A percentile compares a stretch with the other conserved stretches of the same genome.
These are phyloP conservation scores for Psilocybe subaeruginosa DNA, from an alignment of 768 basidiomycete genomes.

Conservation along the genomic window DNA sequence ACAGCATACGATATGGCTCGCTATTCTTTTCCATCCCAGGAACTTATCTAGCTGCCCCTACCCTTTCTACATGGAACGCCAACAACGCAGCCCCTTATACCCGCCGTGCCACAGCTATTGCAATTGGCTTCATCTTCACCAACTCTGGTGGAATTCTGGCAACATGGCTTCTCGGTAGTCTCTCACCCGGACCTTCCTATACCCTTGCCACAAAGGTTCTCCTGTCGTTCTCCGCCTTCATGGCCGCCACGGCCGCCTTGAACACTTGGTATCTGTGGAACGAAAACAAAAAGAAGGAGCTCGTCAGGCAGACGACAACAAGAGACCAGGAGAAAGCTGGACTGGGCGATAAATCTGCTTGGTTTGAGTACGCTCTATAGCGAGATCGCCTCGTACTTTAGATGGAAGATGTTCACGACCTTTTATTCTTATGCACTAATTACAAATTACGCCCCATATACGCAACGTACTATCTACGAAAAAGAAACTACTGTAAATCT, in stretches of 20 bases:
- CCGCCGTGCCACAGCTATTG: slow-evolving; percentile 60
- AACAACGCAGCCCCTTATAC: slow-evolving; percentile 63
- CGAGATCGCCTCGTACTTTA: background rate
- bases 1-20: slow-evolving; percentile 51
- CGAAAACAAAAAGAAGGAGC: slow-evolving; percentile 50
- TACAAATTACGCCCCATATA: background rate
- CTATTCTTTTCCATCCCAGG: slow-evolving; percentile 60
- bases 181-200: slow-evolving; percentile 54
- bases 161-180: slow-evolving; percentile 58
- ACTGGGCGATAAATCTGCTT: slow-evolving; percentile 54
- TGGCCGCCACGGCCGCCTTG: slow-evolving; percentile 35
- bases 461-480: background rate
- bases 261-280: slow-evolving; percentile 44
- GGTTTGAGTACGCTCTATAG: slow-evolving; percentile 55
- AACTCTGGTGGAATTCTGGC: slow-evolving; percentile 64
- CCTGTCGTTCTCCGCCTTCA: slow-evolving; percentile 41
- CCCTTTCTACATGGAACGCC: slow-evolving; percentile 59
- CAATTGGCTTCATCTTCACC: slow-evolving; percentile 58
- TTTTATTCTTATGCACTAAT: background rate
- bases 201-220: slow-evolving; percentile 47
- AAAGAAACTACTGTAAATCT: background rate
- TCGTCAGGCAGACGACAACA: slow-evolving; percentile 30
- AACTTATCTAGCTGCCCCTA: slow-evolving; percentile 54
- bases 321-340: slow-evolving; percentile 39
- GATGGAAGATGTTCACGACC: background rate